Base-by-base conservation (phyloP, 352 stramenopile genomes). In the Thalassiosira oceanica region DNA sequence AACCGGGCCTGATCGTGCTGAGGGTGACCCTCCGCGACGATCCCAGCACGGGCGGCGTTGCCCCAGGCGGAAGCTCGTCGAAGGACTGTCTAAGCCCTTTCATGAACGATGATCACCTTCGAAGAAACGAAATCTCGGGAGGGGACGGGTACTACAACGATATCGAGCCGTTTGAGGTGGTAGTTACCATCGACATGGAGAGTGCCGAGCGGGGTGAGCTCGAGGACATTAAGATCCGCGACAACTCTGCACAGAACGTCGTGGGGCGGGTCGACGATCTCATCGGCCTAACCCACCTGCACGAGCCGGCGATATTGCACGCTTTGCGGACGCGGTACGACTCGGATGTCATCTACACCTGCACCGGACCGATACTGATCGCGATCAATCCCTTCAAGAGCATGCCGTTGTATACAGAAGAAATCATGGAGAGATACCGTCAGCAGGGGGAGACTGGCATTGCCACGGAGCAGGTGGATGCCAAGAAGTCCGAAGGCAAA, bases 341-440 rank as follows among this genome's bases (percentile, higher is more conserved):
- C 74, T 15, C 50, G 0, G 60, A 78, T 33, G 73, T 96, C 36
- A 95, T 95, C 7, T 98, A 98, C 83, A 98, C 95, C 2, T 96
- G 93, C 73, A 97, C 93, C 23, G 94, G 94, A 42, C 92, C 97
- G 37, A 98, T 98, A 70, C 94, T 97, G 28, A 96, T 98, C 57
- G 95, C 95, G 3, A 90, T 98, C 35, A 98, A 98, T 74, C 95
- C 95, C 26, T 98, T 97, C 77, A 90, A 87, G 36, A 78, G 49
- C 44, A 85, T 86, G 61, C 8, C 64, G 7, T 51, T 87, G 33
- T 89, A 89, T 41, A 76, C 67, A 3, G 39, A 75, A 26, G 74
- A 85, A 20, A 41, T 79, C 39, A 89, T 71, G 64, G 70, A 66
- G 42, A 18, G 5, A 43, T 83, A 73, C 70, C 58, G 46, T 50